Percentiles rank a stretch among this genome's conserved stretches.
phyloP scores from a whole-genome alignment of 441 rosid genomes.

The Aleurites moluccanus region DNA sequence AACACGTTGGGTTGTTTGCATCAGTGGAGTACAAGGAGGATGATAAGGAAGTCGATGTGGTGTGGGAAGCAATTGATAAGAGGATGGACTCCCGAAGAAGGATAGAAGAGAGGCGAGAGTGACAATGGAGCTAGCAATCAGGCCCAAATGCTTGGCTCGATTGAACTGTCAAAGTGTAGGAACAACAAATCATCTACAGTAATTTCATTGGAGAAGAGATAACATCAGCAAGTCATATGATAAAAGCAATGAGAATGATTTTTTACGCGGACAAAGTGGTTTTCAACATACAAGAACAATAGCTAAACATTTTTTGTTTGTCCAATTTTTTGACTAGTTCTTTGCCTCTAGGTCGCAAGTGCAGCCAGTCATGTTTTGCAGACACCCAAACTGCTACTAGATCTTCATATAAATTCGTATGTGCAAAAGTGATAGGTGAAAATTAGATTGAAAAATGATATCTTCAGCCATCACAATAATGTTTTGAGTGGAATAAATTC shows the following conservation, averaged over 20 bases:
- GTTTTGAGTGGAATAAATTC: no score
- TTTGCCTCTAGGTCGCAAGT: constrained; percentile 63
- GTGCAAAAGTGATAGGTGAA: constrained; percentile 34
- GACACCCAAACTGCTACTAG: constrained; percentile 96
- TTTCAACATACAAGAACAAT: constrained; percentile 69
- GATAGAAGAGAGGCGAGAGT: constrained; percentile 82
- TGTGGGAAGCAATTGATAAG: constrained; percentile 87
- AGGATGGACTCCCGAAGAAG: constrained; percentile 88
- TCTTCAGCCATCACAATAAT: no score
- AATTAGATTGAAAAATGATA: no score
- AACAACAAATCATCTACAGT: constrained; percentile 75
- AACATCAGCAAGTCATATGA: constrained; percentile 25
- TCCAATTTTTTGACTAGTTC: constrained; percentile 70
- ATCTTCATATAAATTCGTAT: constrained; percentile 98
- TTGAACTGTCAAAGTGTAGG: constrained; percentile 93
- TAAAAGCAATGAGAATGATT: constrained; percentile 16
- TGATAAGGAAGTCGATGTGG: constrained; percentile 89
- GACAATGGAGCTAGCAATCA: constrained; percentile 78
- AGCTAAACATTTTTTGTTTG: constrained; percentile 71
- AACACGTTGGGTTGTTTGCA: constrained; percentile 91
- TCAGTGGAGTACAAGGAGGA: constrained; percentile 93
- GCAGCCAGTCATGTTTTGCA: no score
- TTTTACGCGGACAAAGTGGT: constrained; percentile 8
- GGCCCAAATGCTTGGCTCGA: no score
- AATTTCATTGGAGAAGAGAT: constrained; percentile 22